These are phyloP conservation scores for Thermomyces lanuginosus DNA, from an alignment of 2,329 filamentous ascomycete species.

Conservation along the genomic window DNA sequence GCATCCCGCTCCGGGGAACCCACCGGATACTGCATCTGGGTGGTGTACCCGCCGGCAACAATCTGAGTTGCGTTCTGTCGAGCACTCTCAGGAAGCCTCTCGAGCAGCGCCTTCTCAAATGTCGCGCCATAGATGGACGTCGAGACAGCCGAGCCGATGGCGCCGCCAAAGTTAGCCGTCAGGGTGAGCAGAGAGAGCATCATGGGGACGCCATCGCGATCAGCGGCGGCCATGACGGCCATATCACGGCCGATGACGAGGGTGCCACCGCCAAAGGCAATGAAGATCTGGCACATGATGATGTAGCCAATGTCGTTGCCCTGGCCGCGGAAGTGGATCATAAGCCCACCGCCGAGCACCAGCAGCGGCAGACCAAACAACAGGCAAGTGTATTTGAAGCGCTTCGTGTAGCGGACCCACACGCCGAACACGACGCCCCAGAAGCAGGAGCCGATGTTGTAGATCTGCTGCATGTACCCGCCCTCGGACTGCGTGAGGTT, in stretches of 20 bases:
- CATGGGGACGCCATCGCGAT: conserved; percentile 38
- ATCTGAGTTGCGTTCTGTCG: conserved; percentile 11
- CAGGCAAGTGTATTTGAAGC: conserved; percentile 37
- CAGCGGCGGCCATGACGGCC: conserved; percentile 40
- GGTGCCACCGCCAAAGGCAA: conserved; percentile 38
- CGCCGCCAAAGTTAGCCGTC: conserved; percentile 19
- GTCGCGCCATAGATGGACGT: conserved; percentile 41
- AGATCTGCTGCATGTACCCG: conserved; percentile 35
- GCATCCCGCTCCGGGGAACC: conserved; percentile 17
- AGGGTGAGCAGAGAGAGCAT: conserved; percentile 22
- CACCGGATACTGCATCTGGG: conserved; percentile 16
- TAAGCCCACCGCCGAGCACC: conserved; percentile 37
- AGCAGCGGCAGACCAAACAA: conserved; percentile 37
- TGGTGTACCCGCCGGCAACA: conserved; percentile 13
- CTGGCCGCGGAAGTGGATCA: conserved; percentile 40
- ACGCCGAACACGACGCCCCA: conserved; percentile 34
- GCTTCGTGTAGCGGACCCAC: conserved; percentile 33
- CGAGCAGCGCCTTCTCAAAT: conserved; percentile 32
- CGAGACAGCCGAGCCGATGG: conserved; percentile 17
- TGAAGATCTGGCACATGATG: conserved; percentile 40
- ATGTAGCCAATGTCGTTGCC: conserved; percentile 34
- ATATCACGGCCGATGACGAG: conserved; percentile 41
- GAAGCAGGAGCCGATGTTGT: conserved; percentile 39
- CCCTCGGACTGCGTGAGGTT: conserved; percentile 26
- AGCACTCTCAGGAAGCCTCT: conserved; percentile 27